Evolutionary conservation across 2,329 filamentous ascomycete species (phyloP).

Genomic region (Corinectria fuckeliana): DNA sequence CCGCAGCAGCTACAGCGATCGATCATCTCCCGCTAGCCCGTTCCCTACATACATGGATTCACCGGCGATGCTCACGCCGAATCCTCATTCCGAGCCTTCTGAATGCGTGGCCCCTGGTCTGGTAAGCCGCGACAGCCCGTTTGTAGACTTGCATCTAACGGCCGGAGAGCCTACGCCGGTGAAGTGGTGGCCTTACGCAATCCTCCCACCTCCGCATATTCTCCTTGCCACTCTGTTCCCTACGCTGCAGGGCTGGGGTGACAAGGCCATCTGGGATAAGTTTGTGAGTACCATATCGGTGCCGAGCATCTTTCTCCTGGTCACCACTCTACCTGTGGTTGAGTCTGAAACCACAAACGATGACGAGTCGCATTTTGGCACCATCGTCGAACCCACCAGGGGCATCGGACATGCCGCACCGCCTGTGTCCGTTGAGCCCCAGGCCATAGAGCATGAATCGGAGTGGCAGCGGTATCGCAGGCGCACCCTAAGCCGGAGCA

Average conservation of each 20-base stretch:
- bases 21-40: conserved; percentile 61
- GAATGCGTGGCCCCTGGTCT: conserved; percentile 58
- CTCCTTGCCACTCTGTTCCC: conserved; percentile 82
- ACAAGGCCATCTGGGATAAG: conserved; percentile 86
- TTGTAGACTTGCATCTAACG: conserved; percentile 51
- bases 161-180: conserved; percentile 55
- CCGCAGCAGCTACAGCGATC: conserved; percentile 50
- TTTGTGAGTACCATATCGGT: conserved; percentile 81
- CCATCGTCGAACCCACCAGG: conserved; percentile 38
- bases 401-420: conserved; percentile 42
- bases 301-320: conserved; percentile 89
- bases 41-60: conserved; percentile 75
- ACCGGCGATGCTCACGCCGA: conserved; percentile 52
- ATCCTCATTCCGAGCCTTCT: conserved; percentile 50
- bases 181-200: conserved; percentile 81
- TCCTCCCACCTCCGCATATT: conserved; percentile 75
- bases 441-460: conserved; percentile 50
- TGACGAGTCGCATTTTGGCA: conserved; percentile 34
- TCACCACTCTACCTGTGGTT: conserved; percentile 89
- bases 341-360: conserved; percentile 69
- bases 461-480: conserved; percentile 67
- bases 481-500: conserved; percentile 46
- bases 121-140: conserved; percentile 54
- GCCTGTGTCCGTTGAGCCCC: conserved; percentile 45
- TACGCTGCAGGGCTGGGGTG: conserved; percentile 80